Conservation (phyloP, 768 basidiomycete species). For the Russula earlei region DNA sequence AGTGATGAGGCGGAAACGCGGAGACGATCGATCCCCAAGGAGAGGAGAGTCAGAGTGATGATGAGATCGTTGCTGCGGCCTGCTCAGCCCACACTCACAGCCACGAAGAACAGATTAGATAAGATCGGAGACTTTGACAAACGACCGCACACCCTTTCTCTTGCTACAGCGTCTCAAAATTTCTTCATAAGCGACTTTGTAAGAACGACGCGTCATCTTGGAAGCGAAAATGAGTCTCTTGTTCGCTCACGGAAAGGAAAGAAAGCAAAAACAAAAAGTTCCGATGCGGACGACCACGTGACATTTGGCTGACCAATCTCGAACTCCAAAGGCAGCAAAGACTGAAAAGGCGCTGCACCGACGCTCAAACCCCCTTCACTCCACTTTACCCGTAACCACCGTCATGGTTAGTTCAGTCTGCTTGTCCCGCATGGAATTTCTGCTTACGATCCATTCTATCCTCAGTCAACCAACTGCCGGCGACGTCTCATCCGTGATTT, state of each 20-base stretch:
- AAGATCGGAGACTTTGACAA: neutral
- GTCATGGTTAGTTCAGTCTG: conserved; percentile 13
- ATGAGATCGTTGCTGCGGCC: too few relatives aligned
- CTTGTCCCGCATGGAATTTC: neutral
- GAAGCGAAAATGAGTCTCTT: neutral
- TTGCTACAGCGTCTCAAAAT: too few relatives aligned
- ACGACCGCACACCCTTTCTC: too few relatives aligned
- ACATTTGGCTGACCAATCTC: conserved; percentile 5
- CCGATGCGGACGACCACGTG: neutral
- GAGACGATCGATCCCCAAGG: neutral
- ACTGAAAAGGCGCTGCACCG: conserved; percentile 6
- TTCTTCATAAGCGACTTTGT: neutral
- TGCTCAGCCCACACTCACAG: neutral
- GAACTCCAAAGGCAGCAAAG: neutral
- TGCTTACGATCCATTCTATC: neutral
- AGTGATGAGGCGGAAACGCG: too few relatives aligned
- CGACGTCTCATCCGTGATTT: conserved; percentile 97
- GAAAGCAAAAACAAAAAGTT: neutral
- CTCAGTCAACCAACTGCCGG: conserved; percentile 85
- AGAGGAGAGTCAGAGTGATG: neutral
- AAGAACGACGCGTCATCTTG: neutral
- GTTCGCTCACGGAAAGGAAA: too few relatives aligned
- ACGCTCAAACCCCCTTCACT: conserved; percentile 1
- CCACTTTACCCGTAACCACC: conserved; percentile 8
- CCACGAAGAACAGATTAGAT: neutral